A percentile compares a stretch with the other conserved stretches of the same genome.
phyloP scores from a whole-genome alignment of 345 rosid genomes.

The Chamaenerion angustifolium region DNA sequence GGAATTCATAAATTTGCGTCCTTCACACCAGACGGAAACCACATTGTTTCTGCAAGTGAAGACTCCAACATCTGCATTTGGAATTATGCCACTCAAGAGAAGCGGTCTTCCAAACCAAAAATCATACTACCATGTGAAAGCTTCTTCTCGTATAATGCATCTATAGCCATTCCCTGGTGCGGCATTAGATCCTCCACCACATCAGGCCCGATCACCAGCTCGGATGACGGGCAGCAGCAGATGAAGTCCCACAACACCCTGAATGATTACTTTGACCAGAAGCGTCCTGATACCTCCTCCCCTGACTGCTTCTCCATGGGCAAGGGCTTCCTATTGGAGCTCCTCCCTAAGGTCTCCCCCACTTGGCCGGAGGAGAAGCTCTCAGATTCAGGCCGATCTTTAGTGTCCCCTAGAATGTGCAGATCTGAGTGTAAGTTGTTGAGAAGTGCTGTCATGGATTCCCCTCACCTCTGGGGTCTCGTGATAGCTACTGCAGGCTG shows the following conservation, averaged over 20 bases:
- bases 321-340: conserved; percentile 28
- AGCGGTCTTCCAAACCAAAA: conserved; percentile 20
- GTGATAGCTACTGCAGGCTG: conserved; percentile 60
- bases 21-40: conserved; percentile 65
- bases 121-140: conserved; percentile 42
- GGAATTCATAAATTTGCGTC: conserved; percentile 46
- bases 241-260: conserved; percentile 10
- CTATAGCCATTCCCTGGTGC: conserved; percentile 60
- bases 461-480: conserved; percentile 52
- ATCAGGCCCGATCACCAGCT: background rate
- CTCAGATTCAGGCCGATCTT: conserved; percentile 19
- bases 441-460: conserved; percentile 34
- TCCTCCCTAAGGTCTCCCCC: conserved; percentile 33
- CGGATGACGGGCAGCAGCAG: conserved; percentile 4
- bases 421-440: conserved; percentile 45
- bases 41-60: conserved; percentile 49
- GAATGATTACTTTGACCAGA: conserved; percentile 20
- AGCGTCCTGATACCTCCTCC: conserved; percentile 14
- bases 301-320: conserved; percentile 39
- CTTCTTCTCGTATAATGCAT: conserved; percentile 41
- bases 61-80: conserved; percentile 58
- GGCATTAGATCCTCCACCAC: conserved; percentile 21
- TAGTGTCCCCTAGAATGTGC: conserved; percentile 21
- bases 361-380: conserved; percentile 89
- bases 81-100: conserved; percentile 38